Evolutionary conservation across 2,329 filamentous ascomycete species (phyloP), one percentile per base, ranked within the genome.

Genomic region (Diaporthe capsici): DNA sequence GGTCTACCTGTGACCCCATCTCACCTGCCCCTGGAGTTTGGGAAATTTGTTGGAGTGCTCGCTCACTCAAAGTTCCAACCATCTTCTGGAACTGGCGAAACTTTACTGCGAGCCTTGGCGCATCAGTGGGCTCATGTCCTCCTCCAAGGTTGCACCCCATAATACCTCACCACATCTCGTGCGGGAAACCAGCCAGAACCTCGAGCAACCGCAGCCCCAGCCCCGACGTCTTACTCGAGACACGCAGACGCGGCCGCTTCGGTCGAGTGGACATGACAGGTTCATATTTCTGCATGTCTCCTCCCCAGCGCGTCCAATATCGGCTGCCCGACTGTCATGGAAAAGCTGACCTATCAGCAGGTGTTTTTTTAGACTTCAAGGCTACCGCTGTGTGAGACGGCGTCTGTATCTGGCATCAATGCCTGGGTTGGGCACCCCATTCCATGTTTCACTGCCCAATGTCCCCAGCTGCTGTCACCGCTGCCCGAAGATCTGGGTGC

Each of bases 381-480:
- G 61, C 44, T 53, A 71, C 47, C 67, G 25, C 57, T 34, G 65
- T 75, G 70, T 75, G 73, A 77, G 75, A 77, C 74, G 70, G 68
- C 61, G 47, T 73, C 65, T 67, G 61, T 71, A 75, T 77, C 73
- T 77, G 75, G 75, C 75, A 77, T 77, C 75, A 77, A 77, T 77
- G 75, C 75, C 73, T 76, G 55, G 63, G 75, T 77, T 77, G 73
- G 75, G 75, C 75, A 75, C 70, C 75, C 61, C 61, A 71, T 65
- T 67, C 61, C 75, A 75, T 63, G 65, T 77, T 77, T 72, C 61
- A 63, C 73, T 76, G 73, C 75, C 75, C 73, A 75, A 77, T 65
- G 73, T 76, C 61, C 70, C 75, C 73, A 63, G 57, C 74, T 61
- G 70, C 63, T 77, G 75, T 73, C 75, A 77, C 70, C 70, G 70